These are phyloP conservation scores for Potentilla sterilis DNA, from an alignment of 306 rosid genomes.

Conservation along the genomic window DNA sequence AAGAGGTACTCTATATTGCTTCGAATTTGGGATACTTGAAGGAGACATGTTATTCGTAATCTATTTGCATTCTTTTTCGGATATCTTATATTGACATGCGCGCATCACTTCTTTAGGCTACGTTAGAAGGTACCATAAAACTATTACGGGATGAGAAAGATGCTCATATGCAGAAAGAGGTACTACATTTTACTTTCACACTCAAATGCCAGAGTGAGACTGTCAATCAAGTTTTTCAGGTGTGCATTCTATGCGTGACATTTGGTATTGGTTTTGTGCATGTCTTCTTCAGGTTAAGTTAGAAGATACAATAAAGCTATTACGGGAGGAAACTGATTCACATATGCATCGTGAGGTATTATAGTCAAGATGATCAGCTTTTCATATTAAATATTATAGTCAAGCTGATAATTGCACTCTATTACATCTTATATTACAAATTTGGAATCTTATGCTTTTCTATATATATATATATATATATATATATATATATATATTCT, in stretches of 20 bases:
- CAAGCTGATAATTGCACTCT: constrained; percentile 7
- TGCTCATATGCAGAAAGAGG: constrained; percentile 49
- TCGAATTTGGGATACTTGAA: not conserved
- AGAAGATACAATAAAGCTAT: constrained; percentile 49
- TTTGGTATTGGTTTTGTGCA: constrained; percentile 15
- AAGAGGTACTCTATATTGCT: constrained; percentile 43
- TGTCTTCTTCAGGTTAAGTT: constrained; percentile 45
- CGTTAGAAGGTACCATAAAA: constrained; percentile 40
- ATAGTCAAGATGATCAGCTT: constrained; percentile 11
- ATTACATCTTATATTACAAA: constrained; percentile 10
- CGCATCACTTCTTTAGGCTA: constrained; percentile 32
- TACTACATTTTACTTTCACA: constrained; percentile 21
- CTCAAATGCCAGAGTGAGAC: not conserved
- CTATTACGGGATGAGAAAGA: constrained; percentile 41
- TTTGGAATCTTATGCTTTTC: constrained; percentile 18
- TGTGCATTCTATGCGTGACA: constrained; percentile 11
- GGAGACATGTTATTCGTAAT: not conserved
- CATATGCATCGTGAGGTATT: constrained; percentile 43
- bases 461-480: constrained; percentile 16
- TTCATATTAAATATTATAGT: too few relatives aligned
- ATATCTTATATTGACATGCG: constrained; percentile 3
- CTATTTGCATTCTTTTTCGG: not conserved
- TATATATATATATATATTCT: constrained; percentile 23
- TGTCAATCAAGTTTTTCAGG: not conserved
- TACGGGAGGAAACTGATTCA: constrained; percentile 47